Evolutionary conservation across 495 filamentous ascomycete genomes (phyloP).

Genomic region (Trichodelitschia bisporula): DNA sequence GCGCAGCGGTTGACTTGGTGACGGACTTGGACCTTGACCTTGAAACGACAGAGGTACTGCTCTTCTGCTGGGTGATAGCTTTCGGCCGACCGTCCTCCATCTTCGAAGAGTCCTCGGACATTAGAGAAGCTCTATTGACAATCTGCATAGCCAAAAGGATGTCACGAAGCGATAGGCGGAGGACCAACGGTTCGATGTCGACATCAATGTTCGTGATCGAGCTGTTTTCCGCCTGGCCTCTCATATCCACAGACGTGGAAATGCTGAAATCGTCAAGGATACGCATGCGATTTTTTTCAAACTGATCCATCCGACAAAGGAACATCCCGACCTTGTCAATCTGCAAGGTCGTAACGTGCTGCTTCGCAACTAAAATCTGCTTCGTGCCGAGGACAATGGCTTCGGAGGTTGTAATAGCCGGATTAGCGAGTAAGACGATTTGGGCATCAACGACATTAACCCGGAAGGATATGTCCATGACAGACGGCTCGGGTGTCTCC

Average conservation of each 20-base stretch:
- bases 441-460: constrained; percentile 90
- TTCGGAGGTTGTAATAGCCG: constrained; percentile 66
- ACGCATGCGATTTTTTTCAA: constrained; percentile 61
- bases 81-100: constrained; percentile 27
- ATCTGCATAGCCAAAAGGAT: constrained; percentile 87
- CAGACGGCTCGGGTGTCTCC: constrained; percentile 15
- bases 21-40: not conserved
- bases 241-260: constrained; percentile 66
- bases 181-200: constrained; percentile 77
- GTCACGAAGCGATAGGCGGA: constrained; percentile 77
- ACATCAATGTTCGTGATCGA: constrained; percentile 55
- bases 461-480: constrained; percentile 64
- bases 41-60: constrained; percentile 12
- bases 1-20: not conserved
- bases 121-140: constrained; percentile 72
- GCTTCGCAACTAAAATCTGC: constrained; percentile 74
- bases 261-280: constrained; percentile 92
- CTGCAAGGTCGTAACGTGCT: constrained; percentile 82
- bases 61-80: constrained; percentile 43
- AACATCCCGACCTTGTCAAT: constrained; percentile 92
- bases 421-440: constrained; percentile 86
- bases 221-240: constrained; percentile 36
- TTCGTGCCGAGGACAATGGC: constrained; percentile 90
- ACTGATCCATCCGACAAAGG: constrained; percentile 91
- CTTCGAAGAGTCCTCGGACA: constrained; percentile 29